A percentile compares a stretch with the other conserved stretches of the same genome.
phyloP scores from a whole-genome alignment of 345 rosid species.

The Carallia pectinifolia region DNA sequence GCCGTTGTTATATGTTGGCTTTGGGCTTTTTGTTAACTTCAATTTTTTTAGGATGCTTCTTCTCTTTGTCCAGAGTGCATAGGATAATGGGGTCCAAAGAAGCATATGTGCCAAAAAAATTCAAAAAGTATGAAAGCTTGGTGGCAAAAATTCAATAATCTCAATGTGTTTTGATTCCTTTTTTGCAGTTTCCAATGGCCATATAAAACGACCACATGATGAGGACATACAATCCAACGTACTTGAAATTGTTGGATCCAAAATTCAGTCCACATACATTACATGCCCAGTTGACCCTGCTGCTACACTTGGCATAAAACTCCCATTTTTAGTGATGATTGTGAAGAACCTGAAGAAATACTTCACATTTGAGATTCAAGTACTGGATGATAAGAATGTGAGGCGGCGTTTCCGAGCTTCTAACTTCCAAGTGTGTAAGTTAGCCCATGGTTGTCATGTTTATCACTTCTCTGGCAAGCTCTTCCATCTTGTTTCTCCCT shows the following conservation, averaged over 20 bases:
- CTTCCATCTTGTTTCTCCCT: background rate
- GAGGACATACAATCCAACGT: conserved; percentile 90
- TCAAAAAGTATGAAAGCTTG: no score
- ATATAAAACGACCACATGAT: conserved; percentile 80
- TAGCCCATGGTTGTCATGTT: conserved; percentile 33
- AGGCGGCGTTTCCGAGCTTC: conserved; percentile 97
- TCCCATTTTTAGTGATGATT: conserved; percentile 87
- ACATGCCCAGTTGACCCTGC: conserved; percentile 91
- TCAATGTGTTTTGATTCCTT: background rate
- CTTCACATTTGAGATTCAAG: conserved; percentile 93
- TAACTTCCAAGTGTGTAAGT: conserved; percentile 95
- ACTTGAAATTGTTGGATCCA: conserved; percentile 82
- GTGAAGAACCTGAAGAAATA: conserved; percentile 90
- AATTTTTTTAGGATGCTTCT: no score
- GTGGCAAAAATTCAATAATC: no score
- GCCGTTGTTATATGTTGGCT: no score
- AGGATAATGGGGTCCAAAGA: no score
- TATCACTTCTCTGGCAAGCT: background rate
- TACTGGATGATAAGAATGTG: conserved; percentile 95
- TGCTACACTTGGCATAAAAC: conserved; percentile 94
- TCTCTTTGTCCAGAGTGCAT: no score
- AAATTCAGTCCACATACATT: conserved; percentile 83
- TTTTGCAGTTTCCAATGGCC: conserved; percentile 74
- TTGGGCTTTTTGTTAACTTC: no score
- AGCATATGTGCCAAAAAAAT: no score